phyloP scores from a whole-genome alignment of 2,329 filamentous ascomycete species.

The Penicillium polonicum region DNA sequence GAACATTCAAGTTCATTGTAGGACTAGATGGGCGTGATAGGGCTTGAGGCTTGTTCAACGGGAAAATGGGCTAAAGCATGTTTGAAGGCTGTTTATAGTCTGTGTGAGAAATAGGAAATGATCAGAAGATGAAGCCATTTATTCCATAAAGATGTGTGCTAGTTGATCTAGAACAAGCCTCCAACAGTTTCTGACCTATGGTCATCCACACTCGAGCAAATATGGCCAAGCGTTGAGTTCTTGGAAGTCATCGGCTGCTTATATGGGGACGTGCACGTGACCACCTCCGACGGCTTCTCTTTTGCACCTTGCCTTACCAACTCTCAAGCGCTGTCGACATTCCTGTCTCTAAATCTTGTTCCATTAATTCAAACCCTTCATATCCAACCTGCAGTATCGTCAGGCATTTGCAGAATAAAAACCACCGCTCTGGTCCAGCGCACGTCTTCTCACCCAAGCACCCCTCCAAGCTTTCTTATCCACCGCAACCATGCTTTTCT shows the following conservation, averaged over 20 bases:
- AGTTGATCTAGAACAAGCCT: neutral
- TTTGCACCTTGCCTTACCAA: neutral
- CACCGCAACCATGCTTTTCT: constrained; percentile 51
- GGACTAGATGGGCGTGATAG: neutral
- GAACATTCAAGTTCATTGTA: neutral
- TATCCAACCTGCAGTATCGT: neutral
- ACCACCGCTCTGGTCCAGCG: neutral
- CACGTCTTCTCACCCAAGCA: neutral
- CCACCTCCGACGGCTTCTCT: constrained; percentile 2
- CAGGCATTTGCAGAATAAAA: neutral
- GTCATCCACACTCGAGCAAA: neutral
- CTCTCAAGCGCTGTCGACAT: neutral
- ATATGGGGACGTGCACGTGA: neutral
- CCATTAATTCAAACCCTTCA: too few species aligned
- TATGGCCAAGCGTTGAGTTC: neutral
- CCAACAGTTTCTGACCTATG: neutral
- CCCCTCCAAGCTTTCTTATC: constrained; percentile 9
- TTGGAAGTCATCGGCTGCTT: neutral
- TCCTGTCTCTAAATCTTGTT: neutral
- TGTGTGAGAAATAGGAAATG: neutral
- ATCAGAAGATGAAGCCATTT: neutral
- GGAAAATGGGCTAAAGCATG: neutral
- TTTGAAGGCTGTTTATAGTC: too few species aligned
- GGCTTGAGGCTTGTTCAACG: neutral
- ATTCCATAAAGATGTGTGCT: neutral